These are phyloP conservation scores for Ophiocordyceps camponoti-rufipedis DNA, from an alignment of 2,329 filamentous ascomycete genomes.

Conservation along the genomic window DNA sequence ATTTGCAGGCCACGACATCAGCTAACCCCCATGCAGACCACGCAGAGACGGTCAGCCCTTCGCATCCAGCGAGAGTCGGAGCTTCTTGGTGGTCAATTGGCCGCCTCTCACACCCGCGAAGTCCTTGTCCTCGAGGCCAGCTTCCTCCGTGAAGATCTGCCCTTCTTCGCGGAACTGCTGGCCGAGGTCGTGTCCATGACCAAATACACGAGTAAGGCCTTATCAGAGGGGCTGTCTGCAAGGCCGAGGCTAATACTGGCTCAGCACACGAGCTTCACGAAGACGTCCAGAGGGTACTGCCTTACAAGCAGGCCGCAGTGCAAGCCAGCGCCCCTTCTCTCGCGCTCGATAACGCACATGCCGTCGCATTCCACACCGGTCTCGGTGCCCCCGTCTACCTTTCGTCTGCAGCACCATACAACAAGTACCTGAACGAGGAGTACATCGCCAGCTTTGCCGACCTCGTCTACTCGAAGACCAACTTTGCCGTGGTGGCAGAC, in stretches of 20 bases:
- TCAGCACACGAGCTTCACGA: slow-evolving; percentile 80
- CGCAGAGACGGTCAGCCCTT: slow-evolving; percentile 69
- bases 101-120: slow-evolving; percentile 79
- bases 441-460: slow-evolving; percentile 59
- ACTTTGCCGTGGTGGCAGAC: slow-evolving; percentile 82
- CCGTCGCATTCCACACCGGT: slow-evolving; percentile 80
- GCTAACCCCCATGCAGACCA: slow-evolving; percentile 49
- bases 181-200: slow-evolving; percentile 80
- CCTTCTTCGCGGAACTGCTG: slow-evolving; percentile 92
- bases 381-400: slow-evolving; percentile 68
- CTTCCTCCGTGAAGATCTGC: slow-evolving; percentile 89
- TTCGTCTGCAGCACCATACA: slow-evolving; percentile 49
- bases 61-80: slow-evolving; percentile 91
- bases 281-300: slow-evolving; percentile 62
- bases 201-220: slow-evolving; percentile 55
- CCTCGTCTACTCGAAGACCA: slow-evolving; percentile 70
- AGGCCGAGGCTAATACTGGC: slow-evolving; percentile 3
- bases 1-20: slow-evolving; percentile 9
- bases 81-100: slow-evolving; percentile 81
- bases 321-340: slow-evolving; percentile 43
- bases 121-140: slow-evolving; percentile 81
- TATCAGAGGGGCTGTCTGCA: slow-evolving; percentile 3
- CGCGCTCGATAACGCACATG: slow-evolving; percentile 73
- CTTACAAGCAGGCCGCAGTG: slow-evolving; percentile 58
- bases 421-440: slow-evolving; percentile 65